Percentiles rank a stretch among this genome's conserved stretches.
phyloP scores from a whole-genome alignment of 768 basidiomycete species.

The Suillus ampliporus region DNA sequence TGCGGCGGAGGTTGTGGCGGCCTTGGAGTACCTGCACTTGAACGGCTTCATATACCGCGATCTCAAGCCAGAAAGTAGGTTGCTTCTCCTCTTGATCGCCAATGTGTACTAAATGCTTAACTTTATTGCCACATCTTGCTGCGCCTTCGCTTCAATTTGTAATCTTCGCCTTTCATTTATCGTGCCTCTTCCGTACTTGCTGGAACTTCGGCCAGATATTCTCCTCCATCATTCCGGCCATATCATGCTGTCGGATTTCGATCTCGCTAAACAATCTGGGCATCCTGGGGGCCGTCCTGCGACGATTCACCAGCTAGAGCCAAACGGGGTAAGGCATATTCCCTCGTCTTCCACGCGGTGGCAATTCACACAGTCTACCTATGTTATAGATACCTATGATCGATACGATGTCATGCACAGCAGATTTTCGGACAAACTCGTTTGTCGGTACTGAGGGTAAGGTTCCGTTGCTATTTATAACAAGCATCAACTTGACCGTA shows the following conservation, averaged over 20 bases:
- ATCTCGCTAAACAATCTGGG: constrained; percentile 94
- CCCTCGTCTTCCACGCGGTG: constrained; percentile 12
- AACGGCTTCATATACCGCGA: constrained; percentile 99
- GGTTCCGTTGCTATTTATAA: constrained; percentile 26
- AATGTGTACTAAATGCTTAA: constrained; percentile 9
- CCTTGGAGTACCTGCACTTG: constrained; percentile 96
- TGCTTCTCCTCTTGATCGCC: constrained; percentile 11
- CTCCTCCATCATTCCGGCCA: constrained; percentile 97
- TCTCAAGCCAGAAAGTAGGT: constrained; percentile 98
- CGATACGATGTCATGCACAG: constrained; percentile 97
- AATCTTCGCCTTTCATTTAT: constrained; percentile 6
- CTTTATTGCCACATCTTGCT: constrained; percentile 15
- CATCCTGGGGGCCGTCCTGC: constrained; percentile 87
- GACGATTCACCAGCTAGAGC: constrained; percentile 82
- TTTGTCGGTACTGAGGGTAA: constrained; percentile 99
- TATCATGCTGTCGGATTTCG: constrained; percentile 99
- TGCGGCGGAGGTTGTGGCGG: constrained; percentile 97
- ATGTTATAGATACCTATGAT: constrained; percentile 79
- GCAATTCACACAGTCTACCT: constrained; percentile 17
- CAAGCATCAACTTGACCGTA: neutral
- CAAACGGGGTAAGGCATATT: constrained; percentile 79
- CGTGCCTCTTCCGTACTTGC: constrained; percentile 11
- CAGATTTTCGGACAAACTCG: constrained; percentile 96
- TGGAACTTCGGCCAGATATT: constrained; percentile 68
- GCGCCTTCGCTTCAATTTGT: neutral